Conservation (phyloP, 495 filamentous ascomycete genomes). For the Penicillium argentinense region DNA sequence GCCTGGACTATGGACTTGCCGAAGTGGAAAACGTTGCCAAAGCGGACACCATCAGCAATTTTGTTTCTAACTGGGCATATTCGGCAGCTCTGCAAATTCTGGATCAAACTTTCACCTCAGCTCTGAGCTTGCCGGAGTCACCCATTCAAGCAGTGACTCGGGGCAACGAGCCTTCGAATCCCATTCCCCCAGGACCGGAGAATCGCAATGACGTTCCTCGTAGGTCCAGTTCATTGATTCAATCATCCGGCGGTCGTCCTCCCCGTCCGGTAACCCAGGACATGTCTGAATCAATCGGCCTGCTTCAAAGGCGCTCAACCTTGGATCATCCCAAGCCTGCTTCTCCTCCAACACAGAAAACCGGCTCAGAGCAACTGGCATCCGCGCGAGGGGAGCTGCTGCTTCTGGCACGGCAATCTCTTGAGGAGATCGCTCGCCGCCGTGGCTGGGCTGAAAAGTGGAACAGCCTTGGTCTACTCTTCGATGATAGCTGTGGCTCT, state of each 20-base stretch:
- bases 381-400: slow-evolving; percentile 77
- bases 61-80: slow-evolving; percentile 84
- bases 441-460: slow-evolving; percentile 78
- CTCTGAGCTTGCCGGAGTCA: slow-evolving; percentile 64
- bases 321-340: slow-evolving; percentile 33
- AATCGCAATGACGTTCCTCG: slow-evolving; percentile 45
- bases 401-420: slow-evolving; percentile 71
- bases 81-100: slow-evolving; percentile 75
- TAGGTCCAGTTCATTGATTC: slow-evolving; percentile 46
- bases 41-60: slow-evolving; percentile 67
- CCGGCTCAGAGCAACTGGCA: slow-evolving; percentile 80
- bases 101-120: slow-evolving; percentile 69
- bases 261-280: slow-evolving; percentile 35
- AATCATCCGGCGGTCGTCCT: slow-evolving; percentile 19
- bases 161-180: slow-evolving; percentile 21
- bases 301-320: slow-evolving; percentile 23
- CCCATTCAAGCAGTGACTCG: slow-evolving; percentile 40
- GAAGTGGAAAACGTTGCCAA: slow-evolving; percentile 36
- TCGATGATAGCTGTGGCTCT: slow-evolving; percentile 52
- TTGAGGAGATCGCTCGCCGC: slow-evolving; percentile 71
- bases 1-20: slow-evolving; percentile 51
- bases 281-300: slow-evolving; percentile 23
- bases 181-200: slow-evolving; percentile 29
- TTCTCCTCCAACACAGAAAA: slow-evolving; percentile 39
- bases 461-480: slow-evolving; percentile 56